phyloP scores from a whole-genome alignment of 2,329 filamentous ascomycete genomes.

The Xylaria sp. region DNA sequence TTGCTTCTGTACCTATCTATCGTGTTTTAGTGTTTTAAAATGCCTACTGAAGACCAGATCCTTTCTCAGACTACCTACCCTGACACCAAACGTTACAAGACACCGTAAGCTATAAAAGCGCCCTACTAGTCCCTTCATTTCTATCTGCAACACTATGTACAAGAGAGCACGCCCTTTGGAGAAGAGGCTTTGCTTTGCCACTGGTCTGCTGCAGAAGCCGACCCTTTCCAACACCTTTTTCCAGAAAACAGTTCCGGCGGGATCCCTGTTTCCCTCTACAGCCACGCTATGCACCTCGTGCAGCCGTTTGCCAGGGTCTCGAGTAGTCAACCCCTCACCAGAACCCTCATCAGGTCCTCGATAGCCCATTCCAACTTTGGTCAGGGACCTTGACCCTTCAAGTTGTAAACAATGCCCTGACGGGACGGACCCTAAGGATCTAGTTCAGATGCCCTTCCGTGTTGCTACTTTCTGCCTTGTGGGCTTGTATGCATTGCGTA shows the following conservation, averaged over 20 bases:
- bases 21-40: too few relatives aligned
- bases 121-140: background rate
- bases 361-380: background rate
- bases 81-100: too few relatives aligned
- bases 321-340: slow-evolving; percentile 21
- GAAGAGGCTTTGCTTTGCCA: background rate
- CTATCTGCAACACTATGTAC: background rate
- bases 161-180: background rate
- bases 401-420: background rate
- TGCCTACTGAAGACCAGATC: too few relatives aligned
- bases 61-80: too few relatives aligned
- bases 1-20: background rate
- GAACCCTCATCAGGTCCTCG: slow-evolving; percentile 17
- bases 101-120: background rate
- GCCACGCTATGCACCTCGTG: slow-evolving; percentile 18
- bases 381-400: slow-evolving; percentile 2
- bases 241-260: slow-evolving; percentile 12
- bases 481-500: background rate
- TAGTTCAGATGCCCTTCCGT: background rate
- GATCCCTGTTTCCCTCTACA: slow-evolving; percentile 14
- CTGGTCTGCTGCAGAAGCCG: background rate
- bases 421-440: slow-evolving; percentile 10
- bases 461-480: background rate
- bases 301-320: slow-evolving; percentile 23
- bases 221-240: slow-evolving; percentile 4